Evolutionary conservation across 192 early-diverging fungal genomes (phyloP).

Genomic region (Backusella australiensis): DNA sequence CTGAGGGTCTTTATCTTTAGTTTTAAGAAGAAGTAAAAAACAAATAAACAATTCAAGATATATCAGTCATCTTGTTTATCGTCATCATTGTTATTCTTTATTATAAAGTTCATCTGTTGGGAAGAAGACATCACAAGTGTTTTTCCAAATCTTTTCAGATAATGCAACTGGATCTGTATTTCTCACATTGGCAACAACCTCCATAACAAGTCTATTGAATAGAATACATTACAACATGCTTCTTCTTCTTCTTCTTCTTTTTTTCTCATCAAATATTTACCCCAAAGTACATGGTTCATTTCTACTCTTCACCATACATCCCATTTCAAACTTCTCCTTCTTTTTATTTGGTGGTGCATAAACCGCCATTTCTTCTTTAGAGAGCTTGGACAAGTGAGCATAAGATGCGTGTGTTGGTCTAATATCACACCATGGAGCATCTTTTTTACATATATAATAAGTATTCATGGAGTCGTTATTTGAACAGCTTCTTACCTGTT

Average conservation of each 20-base stretch:
- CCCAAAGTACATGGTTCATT: slow-evolving; percentile 82
- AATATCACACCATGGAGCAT: slow-evolving; percentile 93
- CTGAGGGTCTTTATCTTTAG: slow-evolving; percentile 92
- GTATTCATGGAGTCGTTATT: neutral
- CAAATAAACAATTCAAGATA: neutral
- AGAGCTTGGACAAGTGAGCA: slow-evolving; percentile 44
- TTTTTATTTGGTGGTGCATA: slow-evolving; percentile 58
- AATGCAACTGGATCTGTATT: slow-evolving; percentile 49
- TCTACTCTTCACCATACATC: slow-evolving; percentile 73
- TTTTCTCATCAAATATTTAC: slow-evolving; percentile 20
- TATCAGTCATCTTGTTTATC: neutral
- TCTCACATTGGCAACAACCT: slow-evolving; percentile 64
- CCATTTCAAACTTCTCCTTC: slow-evolving; percentile 72
- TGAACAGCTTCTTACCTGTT: slow-evolving; percentile 50
- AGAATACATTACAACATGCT: neutral
- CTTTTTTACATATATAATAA: slow-evolving; percentile 24
- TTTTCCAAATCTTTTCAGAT: slow-evolving; percentile 60
- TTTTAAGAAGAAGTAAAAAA: neutral
- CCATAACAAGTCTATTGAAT: slow-evolving; percentile 58
- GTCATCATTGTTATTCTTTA: neutral
- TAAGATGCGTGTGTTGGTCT: slow-evolving; percentile 81
- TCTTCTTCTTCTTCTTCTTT: too few species aligned
- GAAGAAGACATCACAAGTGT: slow-evolving; percentile 71
- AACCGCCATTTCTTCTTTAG: slow-evolving; percentile 27
- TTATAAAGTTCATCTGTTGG: neutral